Base-by-base conservation (phyloP, 441 rosid genomes). In the Euphorbia schlechtendalii region DNA sequence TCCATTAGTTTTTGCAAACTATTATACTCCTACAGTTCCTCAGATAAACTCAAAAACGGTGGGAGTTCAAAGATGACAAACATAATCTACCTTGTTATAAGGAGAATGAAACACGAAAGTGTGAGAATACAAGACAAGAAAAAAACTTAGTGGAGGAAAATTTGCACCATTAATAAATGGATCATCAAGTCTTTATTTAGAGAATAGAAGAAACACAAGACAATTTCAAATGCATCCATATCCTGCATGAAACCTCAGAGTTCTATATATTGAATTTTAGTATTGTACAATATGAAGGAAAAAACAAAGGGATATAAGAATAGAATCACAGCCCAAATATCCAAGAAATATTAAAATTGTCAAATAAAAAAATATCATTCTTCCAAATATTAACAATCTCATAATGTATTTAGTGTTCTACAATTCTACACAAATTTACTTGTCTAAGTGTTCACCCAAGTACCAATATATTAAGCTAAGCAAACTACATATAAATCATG, bases 81-180 rank as follows among this genome's bases (percentile, higher is more conserved):
- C 41, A 55, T 55, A 48, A 56, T 14, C 22, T 69, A 89, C 99
- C 90, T 95, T 91, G 88, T 95, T 95, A 78, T 95, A 94, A 15
- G 99, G 98, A 64, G 99, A 95, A 80, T 95, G 99, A 72, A 91
- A 95, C 54, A 86, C 90, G 71, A 87, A 67, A 69, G 7, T 4
- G 14, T 7, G 25, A 67, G 9, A 68, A 54, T 25, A 38, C 24
- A 49, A 62, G 20, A 15, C 8, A 70, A n/a, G 59, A 52, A 36
- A 65, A n/a, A 27, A 14, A 32, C 1, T 4, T 9, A 61, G 14
- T 5, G 13, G 22, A 41, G 12, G 18, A 32, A 56, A 46, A 54
- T 21, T 15, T 15, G 38, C 58, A 63, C 17, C 14, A 10, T n/a
- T 46, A 11, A 30, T 0, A 48, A 62, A 34, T 28, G 40, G 18